phyloP scores from a whole-genome alignment of 2,329 filamentous ascomycete species.

The Fusarium torreyae region DNA sequence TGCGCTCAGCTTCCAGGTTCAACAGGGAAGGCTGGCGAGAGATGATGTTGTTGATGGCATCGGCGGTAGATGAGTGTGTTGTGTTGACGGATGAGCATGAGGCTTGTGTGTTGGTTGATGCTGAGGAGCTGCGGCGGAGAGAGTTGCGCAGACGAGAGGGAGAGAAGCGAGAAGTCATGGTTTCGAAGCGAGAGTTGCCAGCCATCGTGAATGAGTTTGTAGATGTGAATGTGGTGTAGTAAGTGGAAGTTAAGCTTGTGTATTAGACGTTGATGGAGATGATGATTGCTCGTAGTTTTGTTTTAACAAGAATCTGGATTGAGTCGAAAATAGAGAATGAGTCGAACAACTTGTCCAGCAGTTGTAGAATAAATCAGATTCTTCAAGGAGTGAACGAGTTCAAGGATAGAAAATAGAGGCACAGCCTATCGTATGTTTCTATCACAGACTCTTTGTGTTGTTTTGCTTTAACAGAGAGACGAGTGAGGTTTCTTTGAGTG shows the following conservation, averaged over 20 bases:
- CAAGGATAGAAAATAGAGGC: conserved; percentile 37
- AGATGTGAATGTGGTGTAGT: conserved; percentile 1
- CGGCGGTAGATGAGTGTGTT: conserved; percentile 62
- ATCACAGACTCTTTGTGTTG: conserved; percentile 25
- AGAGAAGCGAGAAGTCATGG: conserved; percentile 67
- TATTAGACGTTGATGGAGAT: conserved; percentile 13
- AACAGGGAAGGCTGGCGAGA: conserved; percentile 70
- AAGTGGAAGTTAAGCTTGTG: conserved; percentile 1
- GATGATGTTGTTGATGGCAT: conserved; percentile 72
- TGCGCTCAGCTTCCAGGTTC: conserved; percentile 71
- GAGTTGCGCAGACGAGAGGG: conserved; percentile 65
- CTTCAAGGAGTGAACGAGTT: conserved; percentile 31
- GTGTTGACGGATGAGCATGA: conserved; percentile 62
- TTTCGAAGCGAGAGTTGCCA: conserved; percentile 62
- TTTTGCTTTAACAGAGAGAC: conserved; percentile 29
- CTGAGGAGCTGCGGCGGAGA: conserved; percentile 66
- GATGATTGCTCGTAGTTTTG: neutral
- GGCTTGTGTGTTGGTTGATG: conserved; percentile 53
- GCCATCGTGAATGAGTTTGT: conserved; percentile 32
- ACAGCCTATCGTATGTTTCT: conserved; percentile 42
- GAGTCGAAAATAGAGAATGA: neutral
- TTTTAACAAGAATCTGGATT: neutral
- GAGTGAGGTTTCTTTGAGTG: conserved; percentile 29
- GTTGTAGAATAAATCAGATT: conserved; percentile 20
- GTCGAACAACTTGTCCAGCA: conserved; percentile 47